Evolutionary conservation across 495 filamentous ascomycete genomes (phyloP), one percentile per base, ranked within the genome.

Genomic region (Pseudoneurospora amorphoporcata): DNA sequence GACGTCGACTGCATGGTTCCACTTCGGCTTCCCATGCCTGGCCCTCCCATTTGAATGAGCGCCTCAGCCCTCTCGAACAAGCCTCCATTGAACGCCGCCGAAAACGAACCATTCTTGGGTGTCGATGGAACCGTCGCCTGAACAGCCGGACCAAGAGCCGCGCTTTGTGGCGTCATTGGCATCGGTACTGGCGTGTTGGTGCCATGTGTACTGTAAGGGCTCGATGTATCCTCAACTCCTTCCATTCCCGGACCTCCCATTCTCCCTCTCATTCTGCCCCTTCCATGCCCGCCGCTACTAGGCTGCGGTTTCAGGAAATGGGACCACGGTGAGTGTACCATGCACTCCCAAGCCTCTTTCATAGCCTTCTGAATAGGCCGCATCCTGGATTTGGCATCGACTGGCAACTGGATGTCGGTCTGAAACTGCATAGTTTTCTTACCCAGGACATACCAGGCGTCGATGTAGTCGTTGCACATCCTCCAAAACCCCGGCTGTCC

Each of bases 61-160:
- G 89, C 84, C 72, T 95, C 92, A 0, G 92, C 90, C 39, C 92
- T 84, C 77, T 93, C 89, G 79, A 92, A 93, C 4, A 93, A 89
- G 72, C 91, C 89, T 5, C 91, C 90, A 37, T 83, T 84, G 74
- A 93, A 92, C 69, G 89, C 89, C 38, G 85, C 84, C 72, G 88
- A 86, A 77, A 91, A 92, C 0, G 83, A 82, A 4, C 86, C 89
- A 79, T 88, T 92, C 70, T 88, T 89, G 35, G 92, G 92, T 0
- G 91, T 94, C 9, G 90, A 91, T 39, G 94, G 93, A 23, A 97
- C 90, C 1, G 94, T 97, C 3, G 94, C 93, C 79, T 95, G 92
- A 17, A 92, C 93, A 43, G 94, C 94, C 8, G 93, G 92, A 5
- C 94, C 94, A 4, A 97, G 86, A 16, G 94, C 94, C 17, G 94